These are phyloP conservation scores for Penicillium desertorum DNA, from an alignment of 495 filamentous ascomycete species.

Conservation along the genomic window DNA sequence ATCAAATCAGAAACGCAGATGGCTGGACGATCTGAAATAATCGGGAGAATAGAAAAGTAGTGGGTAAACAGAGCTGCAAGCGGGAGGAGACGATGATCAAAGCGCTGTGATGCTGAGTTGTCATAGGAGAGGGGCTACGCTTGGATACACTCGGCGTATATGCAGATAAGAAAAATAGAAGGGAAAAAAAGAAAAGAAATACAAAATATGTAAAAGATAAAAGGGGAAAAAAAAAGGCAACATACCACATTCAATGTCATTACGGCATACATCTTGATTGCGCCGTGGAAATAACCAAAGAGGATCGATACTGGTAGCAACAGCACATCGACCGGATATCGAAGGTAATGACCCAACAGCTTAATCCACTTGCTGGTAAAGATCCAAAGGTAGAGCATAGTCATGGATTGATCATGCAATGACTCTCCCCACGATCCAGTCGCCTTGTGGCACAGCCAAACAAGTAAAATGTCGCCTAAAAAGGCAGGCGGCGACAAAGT, in stretches of 20 bases:
- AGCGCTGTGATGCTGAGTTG: constrained; percentile 28
- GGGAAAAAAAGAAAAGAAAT: background rate
- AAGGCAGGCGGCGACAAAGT: constrained; percentile 72
- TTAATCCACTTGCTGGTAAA: constrained; percentile 78
- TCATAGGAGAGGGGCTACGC: constrained; percentile 20
- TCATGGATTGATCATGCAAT: constrained; percentile 47
- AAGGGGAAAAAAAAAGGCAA: constrained; percentile 20
- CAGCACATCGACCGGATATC: constrained; percentile 65
- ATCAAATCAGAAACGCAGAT: background rate
- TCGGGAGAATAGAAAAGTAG: constrained; percentile 15
- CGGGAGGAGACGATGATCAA: constrained; percentile 30
- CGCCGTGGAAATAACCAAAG: constrained; percentile 75
- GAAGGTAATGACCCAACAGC: constrained; percentile 68
- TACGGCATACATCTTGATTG: constrained; percentile 74
- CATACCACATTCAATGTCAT: constrained; percentile 69
- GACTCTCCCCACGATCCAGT: constrained; percentile 44
- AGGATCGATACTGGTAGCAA: constrained; percentile 71
- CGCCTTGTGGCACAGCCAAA: constrained; percentile 53
- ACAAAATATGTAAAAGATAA: constrained; percentile 14
- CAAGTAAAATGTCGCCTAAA: constrained; percentile 60
- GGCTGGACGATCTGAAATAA: constrained; percentile 3
- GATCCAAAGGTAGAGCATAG: constrained; percentile 56
- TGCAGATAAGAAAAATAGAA: constrained; percentile 8
- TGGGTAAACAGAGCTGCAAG: constrained; percentile 28
- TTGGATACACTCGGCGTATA: constrained; percentile 12